phyloP scores from a whole-genome alignment of 225 moss, liverwort and hornwort genomes.

The Rhytidiadelphus loreus region DNA sequence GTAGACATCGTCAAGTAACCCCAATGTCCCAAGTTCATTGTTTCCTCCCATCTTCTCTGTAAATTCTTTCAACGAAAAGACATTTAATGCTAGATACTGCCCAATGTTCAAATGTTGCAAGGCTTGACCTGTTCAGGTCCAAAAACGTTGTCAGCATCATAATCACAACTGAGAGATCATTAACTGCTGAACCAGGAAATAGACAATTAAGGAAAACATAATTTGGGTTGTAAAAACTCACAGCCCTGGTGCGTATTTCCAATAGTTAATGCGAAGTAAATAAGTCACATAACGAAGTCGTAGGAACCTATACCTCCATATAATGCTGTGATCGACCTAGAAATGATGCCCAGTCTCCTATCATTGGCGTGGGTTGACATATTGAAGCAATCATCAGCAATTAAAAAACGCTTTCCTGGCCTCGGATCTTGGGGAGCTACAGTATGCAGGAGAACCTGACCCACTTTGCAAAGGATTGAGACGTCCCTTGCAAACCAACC shows the following conservation, averaged over 20 bases:
- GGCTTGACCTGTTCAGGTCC: slow-evolving; percentile 38
- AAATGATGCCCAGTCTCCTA: slow-evolving; percentile 27
- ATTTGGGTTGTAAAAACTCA: not conserved
- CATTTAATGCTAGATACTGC: slow-evolving; percentile 48
- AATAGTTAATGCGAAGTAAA: not conserved
- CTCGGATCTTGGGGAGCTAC: slow-evolving; percentile 34
- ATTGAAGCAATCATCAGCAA: slow-evolving; percentile 86
- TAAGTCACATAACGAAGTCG: not conserved
- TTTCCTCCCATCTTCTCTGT: slow-evolving; percentile 19
- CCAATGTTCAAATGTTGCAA: slow-evolving; percentile 54
- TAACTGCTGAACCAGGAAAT: not conserved
- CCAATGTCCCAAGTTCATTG: slow-evolving; percentile 37
- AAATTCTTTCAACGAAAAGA: slow-evolving; percentile 41
- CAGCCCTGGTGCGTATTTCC: not conserved
- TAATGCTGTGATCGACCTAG: slow-evolving; percentile 47
- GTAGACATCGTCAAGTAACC: slow-evolving; percentile 15
- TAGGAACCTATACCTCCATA: slow-evolving; percentile 48
- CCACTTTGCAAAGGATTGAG: slow-evolving; percentile 54
- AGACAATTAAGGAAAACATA: not conserved
- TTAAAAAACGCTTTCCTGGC: slow-evolving; percentile 54
- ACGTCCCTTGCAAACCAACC: slow-evolving; percentile 89
- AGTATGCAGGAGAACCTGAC: slow-evolving; percentile 55
- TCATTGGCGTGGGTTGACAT: slow-evolving; percentile 32
- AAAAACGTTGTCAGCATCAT: not conserved
- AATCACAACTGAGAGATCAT: not conserved